Conservation (phyloP, 2,329 filamentous ascomycete species). For the Colletotrichum nymphaeae region DNA sequence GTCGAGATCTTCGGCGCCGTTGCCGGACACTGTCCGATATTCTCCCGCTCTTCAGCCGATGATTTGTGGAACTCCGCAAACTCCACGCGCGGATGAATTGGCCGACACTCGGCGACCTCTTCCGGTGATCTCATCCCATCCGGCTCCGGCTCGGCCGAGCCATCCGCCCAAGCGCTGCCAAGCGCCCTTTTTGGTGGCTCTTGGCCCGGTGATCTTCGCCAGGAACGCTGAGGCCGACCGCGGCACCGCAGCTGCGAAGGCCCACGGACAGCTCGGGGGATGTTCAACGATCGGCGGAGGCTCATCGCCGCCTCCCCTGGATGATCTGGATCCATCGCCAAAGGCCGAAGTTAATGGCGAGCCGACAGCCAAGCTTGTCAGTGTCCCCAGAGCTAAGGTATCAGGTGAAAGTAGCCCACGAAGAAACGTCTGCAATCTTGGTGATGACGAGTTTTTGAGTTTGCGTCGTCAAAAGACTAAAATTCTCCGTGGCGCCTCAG, state of each 20-base stretch:
- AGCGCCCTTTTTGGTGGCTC: not conserved
- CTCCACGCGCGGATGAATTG: not conserved
- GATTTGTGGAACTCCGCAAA: constrained; percentile 7
- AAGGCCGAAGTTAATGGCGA: constrained; percentile 17
- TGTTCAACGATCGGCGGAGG: constrained; percentile 11
- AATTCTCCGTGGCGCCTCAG: constrained; percentile 14
- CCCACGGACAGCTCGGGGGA: not conserved
- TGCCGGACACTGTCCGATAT: not conserved
- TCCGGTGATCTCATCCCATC: not conserved
- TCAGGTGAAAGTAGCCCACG: constrained; percentile 16
- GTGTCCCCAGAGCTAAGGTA: constrained; percentile 22
- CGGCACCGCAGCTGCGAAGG: not conserved
- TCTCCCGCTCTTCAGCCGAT: constrained; percentile 21
- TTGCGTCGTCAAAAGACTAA: constrained; percentile 25
- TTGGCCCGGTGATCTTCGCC: not conserved
- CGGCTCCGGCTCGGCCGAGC: constrained; percentile 21
- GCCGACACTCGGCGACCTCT: constrained; percentile 21
- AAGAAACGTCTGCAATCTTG: constrained; percentile 1
- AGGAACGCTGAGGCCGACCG: not conserved
- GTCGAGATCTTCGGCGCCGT: constrained; percentile 6
- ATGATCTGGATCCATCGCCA: not conserved
- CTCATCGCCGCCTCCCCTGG: constrained; percentile 14
- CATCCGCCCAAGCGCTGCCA: not conserved
- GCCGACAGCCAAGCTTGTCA: constrained; percentile 13
- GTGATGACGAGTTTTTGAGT: constrained; percentile 29